Percentiles rank a stretch among this genome's conserved stretches.
phyloP scores from a whole-genome alignment of 345 rosid genomes.

The Eucalyptus paniculata region DNA sequence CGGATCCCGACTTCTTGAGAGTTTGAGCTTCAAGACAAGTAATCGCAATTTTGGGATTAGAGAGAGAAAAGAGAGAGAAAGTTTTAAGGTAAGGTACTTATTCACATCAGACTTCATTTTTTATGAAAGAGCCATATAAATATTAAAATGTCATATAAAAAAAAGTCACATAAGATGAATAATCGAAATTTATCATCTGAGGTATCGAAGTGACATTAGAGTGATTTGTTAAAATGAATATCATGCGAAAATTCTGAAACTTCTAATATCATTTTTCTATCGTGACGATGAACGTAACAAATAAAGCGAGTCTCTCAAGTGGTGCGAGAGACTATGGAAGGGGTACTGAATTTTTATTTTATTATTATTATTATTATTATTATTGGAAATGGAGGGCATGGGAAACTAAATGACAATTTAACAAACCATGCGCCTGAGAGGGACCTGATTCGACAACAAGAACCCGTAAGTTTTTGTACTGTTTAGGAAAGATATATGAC shows the following conservation, averaged over 20 bases:
- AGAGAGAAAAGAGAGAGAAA: background rate
- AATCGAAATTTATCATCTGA: rapidly evolving
- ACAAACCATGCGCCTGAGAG: background rate
- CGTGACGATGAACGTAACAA: background rate
- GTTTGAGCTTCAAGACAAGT: background rate
- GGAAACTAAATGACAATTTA: background rate
- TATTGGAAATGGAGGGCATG: background rate
- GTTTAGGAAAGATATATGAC: background rate
- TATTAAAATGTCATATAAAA: too few species aligned
- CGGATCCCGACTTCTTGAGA: background rate
- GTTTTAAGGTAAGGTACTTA: background rate
- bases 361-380: too few species aligned
- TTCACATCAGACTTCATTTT: rapidly evolving
- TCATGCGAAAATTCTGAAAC: rapidly evolving
- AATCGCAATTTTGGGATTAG: background rate
- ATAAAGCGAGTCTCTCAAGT: background rate
- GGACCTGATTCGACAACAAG: background rate
- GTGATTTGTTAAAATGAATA: too few species aligned
- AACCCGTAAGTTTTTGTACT: background rate
- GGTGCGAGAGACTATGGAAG: too few species aligned
- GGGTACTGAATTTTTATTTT: too few species aligned
- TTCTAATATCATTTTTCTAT: rapidly evolving
- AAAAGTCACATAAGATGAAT: background rate
- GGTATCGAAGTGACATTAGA: rapidly evolving
- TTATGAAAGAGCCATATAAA: too few species aligned